Conservation (phyloP, 1,139 yeast species). For the Yarrowia galli region DNA sequence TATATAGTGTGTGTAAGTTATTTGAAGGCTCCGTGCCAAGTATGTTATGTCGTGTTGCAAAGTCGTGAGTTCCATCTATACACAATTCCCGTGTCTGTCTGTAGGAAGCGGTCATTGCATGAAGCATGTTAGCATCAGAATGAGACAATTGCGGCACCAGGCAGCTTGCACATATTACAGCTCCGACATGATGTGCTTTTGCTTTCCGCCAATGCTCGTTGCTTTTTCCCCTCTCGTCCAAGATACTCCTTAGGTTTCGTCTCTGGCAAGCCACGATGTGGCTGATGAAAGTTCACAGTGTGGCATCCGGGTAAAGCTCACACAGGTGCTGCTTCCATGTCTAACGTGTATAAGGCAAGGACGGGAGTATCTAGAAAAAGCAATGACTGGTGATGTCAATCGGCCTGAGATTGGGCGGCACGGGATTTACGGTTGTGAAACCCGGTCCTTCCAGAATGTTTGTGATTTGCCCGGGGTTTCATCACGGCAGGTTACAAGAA, state of each 20-base stretch:
- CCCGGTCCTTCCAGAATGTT: neutral
- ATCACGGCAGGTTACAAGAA: neutral
- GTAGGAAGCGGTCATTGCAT: neutral
- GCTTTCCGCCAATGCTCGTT: neutral
- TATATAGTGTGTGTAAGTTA: conserved; percentile 34
- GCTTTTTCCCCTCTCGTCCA: conserved; percentile 17
- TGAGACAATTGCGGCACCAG: conserved; percentile 6
- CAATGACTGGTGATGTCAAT: neutral
- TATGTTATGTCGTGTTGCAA: neutral
- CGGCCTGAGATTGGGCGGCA: neutral
- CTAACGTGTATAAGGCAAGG: neutral
- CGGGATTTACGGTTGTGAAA: neutral
- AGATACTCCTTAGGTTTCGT: neutral
- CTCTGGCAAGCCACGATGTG: neutral
- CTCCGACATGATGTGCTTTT: neutral
- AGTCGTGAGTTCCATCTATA: neutral
- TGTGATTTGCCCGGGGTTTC: neutral
- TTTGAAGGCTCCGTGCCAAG: conserved; percentile 24
- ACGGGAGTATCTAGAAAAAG: conserved; percentile 3
- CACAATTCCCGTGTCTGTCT: neutral
- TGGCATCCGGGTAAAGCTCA: neutral
- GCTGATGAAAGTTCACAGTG: conserved; percentile 1
- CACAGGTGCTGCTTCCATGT: neutral
- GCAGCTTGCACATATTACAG: conserved; percentile 6
- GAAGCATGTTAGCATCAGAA: neutral